Base-by-base conservation (phyloP, 2,329 filamentous ascomycete genomes). In the Fusarium sacchari region DNA sequence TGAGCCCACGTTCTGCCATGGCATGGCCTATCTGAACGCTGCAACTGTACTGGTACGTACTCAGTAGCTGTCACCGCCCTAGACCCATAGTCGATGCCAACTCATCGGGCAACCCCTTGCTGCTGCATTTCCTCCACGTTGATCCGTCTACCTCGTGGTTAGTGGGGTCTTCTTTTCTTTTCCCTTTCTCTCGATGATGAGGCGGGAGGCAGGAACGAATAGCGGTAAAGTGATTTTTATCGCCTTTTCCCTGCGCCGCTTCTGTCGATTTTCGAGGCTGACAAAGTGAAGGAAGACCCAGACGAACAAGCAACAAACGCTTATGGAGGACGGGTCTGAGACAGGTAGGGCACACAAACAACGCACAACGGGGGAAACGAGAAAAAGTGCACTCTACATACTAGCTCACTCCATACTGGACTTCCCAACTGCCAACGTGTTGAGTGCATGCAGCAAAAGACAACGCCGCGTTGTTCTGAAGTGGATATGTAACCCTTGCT, bases 361-460 rank as follows among this genome's bases (percentile, higher is more conserved):
- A 58, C 53, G 44, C 71, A 73, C 62, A 74, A 61, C 26, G 37
- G 50, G 43, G 37, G 59, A 69, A 63, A 47, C 53, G 60, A 53
- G 56, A 60, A 58, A 71, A 59, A 42, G 30, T 43, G 47, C 44
- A 47, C 57, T 63, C 58, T n/a, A n/a, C n/a, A 12, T 12, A 13
- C 32, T 64, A 67, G 67, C 50, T 64, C 47, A 20, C 26, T 47
- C 44, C 44, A 20, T 47, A 15, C 44, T 30, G 20, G 15, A 53
- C n/a, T 56, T 49, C 58, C 34, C 30, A 58, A 55, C 56, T 73
- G 75, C 64, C 75, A 77, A 56, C 74, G 72, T n/a, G 68, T 78
- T 74, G 76, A 78, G 76, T 77, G 76, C 76, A 76, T 78, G 76
- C 76, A 78, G 75, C 64, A 60, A 64, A 60, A 67, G 60, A 60